Base-by-base conservation (phyloP, 768 basidiomycete genomes). In the Russula earlei region DNA sequence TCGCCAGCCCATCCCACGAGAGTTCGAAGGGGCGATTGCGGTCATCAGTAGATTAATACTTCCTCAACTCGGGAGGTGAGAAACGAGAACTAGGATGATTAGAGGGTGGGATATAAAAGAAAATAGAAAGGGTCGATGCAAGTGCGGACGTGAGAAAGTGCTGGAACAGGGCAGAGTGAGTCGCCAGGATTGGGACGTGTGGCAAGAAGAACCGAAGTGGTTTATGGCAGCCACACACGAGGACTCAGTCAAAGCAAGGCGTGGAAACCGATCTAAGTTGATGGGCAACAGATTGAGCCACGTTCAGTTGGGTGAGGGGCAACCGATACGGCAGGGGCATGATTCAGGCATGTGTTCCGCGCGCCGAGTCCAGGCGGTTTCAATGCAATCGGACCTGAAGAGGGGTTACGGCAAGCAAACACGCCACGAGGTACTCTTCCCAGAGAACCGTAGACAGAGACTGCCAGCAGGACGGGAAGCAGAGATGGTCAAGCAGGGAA, bases 1-100 rank as follows among this genome's bases (percentile, higher is more conserved):
- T 34, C 62, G 59, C 62, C 62, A 62, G 36, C 55, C 34, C 52
- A 53, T 54, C 19, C 51, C 60, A 31, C 53, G 51, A 38, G 55
- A 50, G 52, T 46, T 45, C n/a, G 54, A 34, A n/a, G 62, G 59
- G 11, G 51, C 19, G 41, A 57, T 53, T 41, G 59, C n/a, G n/a
- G 51, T 15, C 40, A 49, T 58, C 42, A 10, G 43, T 6, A 46
- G 37, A 56, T 59, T 24, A 43, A 42, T 42, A 15, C 52, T 53
- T 38, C 17, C 36, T 58, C 56, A 60, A 52, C 38, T n/a, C 22
- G 50, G 56, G 57, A 44, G 47, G 17, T 43, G 52, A 33, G 47
- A 49, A 58, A 33, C 44, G 27, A 49, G 46, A 43, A 38, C 17
- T 38, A 38, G 24, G 20, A 24, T 25, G 45, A 53, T 58, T 58